These are phyloP conservation scores for Candida yuanshanica DNA, from an alignment of 805 yeast species.

Conservation along the genomic window DNA sequence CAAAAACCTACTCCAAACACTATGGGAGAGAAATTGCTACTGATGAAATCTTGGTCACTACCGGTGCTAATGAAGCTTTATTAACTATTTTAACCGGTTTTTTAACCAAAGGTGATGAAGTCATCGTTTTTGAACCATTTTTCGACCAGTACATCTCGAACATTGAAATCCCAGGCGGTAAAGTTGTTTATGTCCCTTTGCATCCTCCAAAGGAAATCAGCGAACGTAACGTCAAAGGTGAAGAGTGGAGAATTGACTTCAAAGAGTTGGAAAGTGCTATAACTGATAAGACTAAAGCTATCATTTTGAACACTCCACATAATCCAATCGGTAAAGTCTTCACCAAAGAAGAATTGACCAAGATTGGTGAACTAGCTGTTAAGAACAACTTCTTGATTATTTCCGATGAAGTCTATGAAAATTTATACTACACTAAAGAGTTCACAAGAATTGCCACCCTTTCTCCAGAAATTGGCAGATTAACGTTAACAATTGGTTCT, in stretches of 20 bases:
- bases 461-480: constrained; percentile 67
- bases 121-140: constrained; percentile 92
- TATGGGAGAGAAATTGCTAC: constrained; percentile 53
- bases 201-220: constrained; percentile 75
- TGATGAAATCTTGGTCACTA: constrained; percentile 71
- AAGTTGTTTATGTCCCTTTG: constrained; percentile 78
- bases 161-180: constrained; percentile 91
- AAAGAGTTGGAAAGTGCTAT: constrained; percentile 69
- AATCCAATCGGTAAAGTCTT: constrained; percentile 94
- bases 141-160: constrained; percentile 96
- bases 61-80: constrained; percentile 98
- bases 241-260: constrained; percentile 85
- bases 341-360: constrained; percentile 63
- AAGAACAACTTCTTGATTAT: constrained; percentile 76
- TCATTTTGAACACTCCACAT: constrained; percentile 90
- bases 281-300: constrained; percentile 70
- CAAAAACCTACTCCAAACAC: constrained; percentile 63
- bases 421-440: constrained; percentile 60
- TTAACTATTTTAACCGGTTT: constrained; percentile 80
- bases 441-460: constrained; percentile 85
- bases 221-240: constrained; percentile 59
- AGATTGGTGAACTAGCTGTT: constrained; percentile 78
- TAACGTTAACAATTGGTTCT: constrained; percentile 89
- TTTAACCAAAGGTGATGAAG: constrained; percentile 86
- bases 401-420: constrained; percentile 94